phyloP scores from a whole-genome alignment of 805 yeast genomes.

The Barnettozyma botsteinii region DNA sequence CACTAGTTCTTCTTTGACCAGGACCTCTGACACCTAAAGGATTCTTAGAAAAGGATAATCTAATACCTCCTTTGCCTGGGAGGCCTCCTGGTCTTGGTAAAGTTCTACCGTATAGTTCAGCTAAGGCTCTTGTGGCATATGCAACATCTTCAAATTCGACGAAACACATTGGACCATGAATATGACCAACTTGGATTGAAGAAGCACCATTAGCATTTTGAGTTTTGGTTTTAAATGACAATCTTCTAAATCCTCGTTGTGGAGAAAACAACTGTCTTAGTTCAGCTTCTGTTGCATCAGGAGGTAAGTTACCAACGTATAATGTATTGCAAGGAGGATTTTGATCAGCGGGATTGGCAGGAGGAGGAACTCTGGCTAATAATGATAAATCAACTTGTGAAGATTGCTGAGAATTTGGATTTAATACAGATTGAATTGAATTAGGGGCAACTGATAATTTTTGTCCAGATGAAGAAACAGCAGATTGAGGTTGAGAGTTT shows the following conservation, averaged over 20 bases:
- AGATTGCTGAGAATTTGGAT: conserved; percentile 14
- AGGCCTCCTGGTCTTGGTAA: conserved; percentile 72
- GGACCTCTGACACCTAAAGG: conserved; percentile 94
- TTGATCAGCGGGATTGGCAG: conserved; percentile 98
- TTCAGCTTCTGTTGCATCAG: conserved; percentile 93
- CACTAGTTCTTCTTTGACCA: conserved; percentile 37
- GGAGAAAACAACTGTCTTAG: conserved; percentile 79
- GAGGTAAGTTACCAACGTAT: conserved; percentile 95
- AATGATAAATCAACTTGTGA: conserved; percentile 60
- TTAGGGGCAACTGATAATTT: conserved; percentile 2
- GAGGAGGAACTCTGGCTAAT: conserved; percentile 78
- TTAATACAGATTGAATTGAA: conserved; percentile 1
- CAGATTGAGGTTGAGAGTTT: conserved; percentile 18
- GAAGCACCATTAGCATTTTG: conserved; percentile 32
- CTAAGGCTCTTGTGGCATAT: conserved; percentile 88
- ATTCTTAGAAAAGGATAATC: conserved; percentile 90
- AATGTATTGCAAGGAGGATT: conserved; percentile 98
- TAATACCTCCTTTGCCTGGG: conserved; percentile 84
- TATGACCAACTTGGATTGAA: conserved; percentile 27
- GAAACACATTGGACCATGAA: conserved; percentile 98
- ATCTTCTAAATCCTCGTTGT: conserved; percentile 87
- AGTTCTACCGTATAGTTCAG: conserved; percentile 89
- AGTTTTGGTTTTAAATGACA: conserved; percentile 81
- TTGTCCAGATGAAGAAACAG: conserved; percentile 13
- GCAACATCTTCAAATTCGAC: conserved; percentile 97